A percentile compares a stretch with the other conserved stretches of the same genome.
Evolutionary conservation across 2,329 filamentous ascomycete genomes (phyloP).

Genomic region (Periconia sp.): DNA sequence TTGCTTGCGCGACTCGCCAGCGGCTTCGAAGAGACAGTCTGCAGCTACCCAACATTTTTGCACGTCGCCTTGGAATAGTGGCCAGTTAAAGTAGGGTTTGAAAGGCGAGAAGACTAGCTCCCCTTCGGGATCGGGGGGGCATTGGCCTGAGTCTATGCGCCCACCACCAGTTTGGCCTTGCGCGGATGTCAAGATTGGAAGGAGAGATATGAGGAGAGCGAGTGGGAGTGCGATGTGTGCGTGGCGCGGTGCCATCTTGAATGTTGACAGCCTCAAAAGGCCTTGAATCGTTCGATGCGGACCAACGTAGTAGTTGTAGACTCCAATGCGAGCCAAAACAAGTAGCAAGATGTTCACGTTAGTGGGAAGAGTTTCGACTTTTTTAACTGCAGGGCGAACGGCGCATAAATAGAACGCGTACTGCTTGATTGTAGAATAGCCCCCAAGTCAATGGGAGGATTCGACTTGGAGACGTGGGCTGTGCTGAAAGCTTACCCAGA

Average conservation of each 20-base stretch:
- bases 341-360: no score
- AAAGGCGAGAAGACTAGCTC: constrained; percentile 27
- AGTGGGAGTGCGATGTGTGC: background rate
- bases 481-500: no score
- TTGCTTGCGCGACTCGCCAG: constrained; percentile 38
- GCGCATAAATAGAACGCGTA: no score
- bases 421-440: no score
- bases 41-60: constrained; percentile 36
- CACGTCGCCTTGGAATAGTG: constrained; percentile 3
- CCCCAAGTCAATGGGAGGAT: no score
- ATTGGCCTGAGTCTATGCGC: constrained; percentile 14
- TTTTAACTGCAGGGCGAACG: no score
- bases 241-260: constrained; percentile 3
- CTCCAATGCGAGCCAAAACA: no score
- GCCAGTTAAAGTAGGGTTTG: constrained; percentile 20
- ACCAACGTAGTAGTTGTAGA: no score
- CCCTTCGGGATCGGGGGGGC: constrained; percentile 9
- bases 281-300: no score
- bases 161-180: constrained; percentile 6
- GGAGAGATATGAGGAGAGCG: constrained; percentile 1
- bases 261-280: background rate
- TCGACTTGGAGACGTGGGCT: no score
- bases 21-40: constrained; percentile 29
- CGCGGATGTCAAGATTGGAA: constrained; percentile 6
- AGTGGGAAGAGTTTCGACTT: no score